Conservation (phyloP, 371 early-diverging fungal genomes). For the Dipsacomyces acuminosporus region DNA sequence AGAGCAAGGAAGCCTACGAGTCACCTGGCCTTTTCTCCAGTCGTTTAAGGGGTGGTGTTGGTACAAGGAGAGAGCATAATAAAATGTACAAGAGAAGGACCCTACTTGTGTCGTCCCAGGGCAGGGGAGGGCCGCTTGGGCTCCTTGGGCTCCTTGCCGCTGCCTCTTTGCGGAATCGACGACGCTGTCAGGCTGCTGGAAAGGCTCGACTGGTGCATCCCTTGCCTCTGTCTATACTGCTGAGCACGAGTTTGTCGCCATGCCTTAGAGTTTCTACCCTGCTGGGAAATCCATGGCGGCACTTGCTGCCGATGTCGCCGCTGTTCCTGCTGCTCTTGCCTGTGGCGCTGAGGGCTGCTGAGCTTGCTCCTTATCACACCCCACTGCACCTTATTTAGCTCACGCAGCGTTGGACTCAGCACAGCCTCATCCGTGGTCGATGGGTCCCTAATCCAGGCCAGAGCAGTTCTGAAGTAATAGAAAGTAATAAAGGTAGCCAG, state of each 20-base stretch:
- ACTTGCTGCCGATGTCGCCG: not conserved
- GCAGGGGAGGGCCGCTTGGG: not conserved
- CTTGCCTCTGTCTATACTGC: slow-evolving; percentile 1
- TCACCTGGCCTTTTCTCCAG: too few species aligned
- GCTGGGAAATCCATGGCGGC: slow-evolving; percentile 18
- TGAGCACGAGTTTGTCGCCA: slow-evolving; percentile 35
- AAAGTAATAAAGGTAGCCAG: slow-evolving; percentile 27
- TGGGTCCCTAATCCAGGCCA: slow-evolving; percentile 25
- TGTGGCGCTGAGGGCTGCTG: not conserved
- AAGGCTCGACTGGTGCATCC: slow-evolving; percentile 2
- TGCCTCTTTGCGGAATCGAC: not conserved
- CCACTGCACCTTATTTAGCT: slow-evolving; percentile 3
- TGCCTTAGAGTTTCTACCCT: slow-evolving; percentile 26
- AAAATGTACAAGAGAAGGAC: too few species aligned
- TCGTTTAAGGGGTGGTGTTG: too few species aligned
- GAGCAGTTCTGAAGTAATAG: slow-evolving; percentile 31
- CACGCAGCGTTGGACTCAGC: slow-evolving; percentile 4
- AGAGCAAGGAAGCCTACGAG: too few species aligned
- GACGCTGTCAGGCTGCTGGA: slow-evolving; percentile 7
- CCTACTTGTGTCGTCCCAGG: too few species aligned
- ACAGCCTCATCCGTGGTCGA: slow-evolving; percentile 22
- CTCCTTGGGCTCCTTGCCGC: not conserved
- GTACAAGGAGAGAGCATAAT: too few species aligned
- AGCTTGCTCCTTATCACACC: not conserved
- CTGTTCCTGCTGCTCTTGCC: not conserved